Base-by-base conservation (phyloP, 192 early-diverging fungal genomes). In the Coemansia aciculifera region DNA sequence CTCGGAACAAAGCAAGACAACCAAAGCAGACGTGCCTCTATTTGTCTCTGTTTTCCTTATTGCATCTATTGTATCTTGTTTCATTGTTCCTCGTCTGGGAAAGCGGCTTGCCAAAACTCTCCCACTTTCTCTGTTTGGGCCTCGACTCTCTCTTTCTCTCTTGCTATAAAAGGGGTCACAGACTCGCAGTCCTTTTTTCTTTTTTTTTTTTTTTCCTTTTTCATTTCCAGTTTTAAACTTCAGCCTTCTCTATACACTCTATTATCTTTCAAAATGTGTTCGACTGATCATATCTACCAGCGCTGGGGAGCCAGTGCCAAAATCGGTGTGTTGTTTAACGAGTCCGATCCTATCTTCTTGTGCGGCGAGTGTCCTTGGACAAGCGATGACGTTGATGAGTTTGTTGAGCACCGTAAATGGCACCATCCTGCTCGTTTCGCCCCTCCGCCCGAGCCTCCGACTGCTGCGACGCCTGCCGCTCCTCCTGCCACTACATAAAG, bases 351-450 rank as follows among this genome's bases (percentile, higher is more conserved):
- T 8, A 67, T 44, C 52, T 80, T 75, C 54, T n/a, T 62, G 12
- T 81, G 78, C 38, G 78, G 69, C 52, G 78, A 81, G 36, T 81
- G 78, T 19, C 46, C 34, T 1, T 81, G 66, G 66, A 57, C 31
- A 5, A 67, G 73, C 66, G 48, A 70, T 59, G 56, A 69, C 40
- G 46, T 75, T 27, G 69, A 40, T 17, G 78, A 72, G 31, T 81
- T 75, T 74, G 63, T 75, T 37, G 37, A 12, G 40, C 78, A 81
- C 67, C 69, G 78, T 37, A 59, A 75, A 15, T 12, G 17, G 21
- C 78, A 81, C 69, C 38, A 63, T 29, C 69, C 69, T 9, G 54
- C 54, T 57, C 54, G 54, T 29, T 57, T 57, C 29, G 54, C 24
- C 24, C 54, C 54, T 57, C 54, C 54, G 29, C 54, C 54, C 29